phyloP scores from a whole-genome alignment of 202 grass and related monocot species.

The Cymbopogon flexuosus region DNA sequence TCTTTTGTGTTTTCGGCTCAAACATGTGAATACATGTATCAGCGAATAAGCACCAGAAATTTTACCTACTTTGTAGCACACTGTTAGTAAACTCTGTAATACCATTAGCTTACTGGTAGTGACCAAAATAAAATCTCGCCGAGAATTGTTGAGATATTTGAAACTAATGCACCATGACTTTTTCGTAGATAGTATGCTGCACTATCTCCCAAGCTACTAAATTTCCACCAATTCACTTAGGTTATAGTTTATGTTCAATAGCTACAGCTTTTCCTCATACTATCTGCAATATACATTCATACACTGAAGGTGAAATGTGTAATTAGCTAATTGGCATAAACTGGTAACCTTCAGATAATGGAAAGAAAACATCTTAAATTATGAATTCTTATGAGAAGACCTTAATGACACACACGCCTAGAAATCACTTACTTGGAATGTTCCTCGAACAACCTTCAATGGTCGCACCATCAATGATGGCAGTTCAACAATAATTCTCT shows the following conservation, averaged over 20 bases:
- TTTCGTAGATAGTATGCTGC: background rate
- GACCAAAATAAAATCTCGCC: background rate
- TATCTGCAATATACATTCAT: constrained; percentile 1
- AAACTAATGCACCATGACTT: background rate
- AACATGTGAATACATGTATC: background rate
- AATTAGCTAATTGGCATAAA: background rate
- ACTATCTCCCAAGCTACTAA: too few relatives aligned
- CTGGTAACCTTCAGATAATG: background rate
- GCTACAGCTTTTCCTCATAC: background rate
- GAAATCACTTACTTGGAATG: constrained; percentile 73
- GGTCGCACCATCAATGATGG: constrained; percentile 88
- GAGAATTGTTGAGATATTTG: background rate
- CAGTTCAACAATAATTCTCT: constrained; percentile 93
- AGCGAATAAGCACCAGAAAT: constrained; percentile 1
- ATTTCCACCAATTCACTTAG: background rate
- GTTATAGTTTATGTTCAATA: constrained; percentile 6
- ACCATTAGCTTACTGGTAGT: background rate
- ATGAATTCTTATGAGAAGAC: constrained; percentile 5
- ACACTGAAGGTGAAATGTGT: constrained; percentile 21
- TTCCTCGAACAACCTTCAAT: constrained; percentile 88
- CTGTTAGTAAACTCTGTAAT: background rate
- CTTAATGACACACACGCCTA: background rate
- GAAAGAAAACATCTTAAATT: constrained; percentile 5
- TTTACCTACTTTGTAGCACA: background rate
- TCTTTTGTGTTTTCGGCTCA: background rate